phyloP scores from a whole-genome alignment of 768 basidiomycete genomes.

The Multifurca ochricompacta region DNA sequence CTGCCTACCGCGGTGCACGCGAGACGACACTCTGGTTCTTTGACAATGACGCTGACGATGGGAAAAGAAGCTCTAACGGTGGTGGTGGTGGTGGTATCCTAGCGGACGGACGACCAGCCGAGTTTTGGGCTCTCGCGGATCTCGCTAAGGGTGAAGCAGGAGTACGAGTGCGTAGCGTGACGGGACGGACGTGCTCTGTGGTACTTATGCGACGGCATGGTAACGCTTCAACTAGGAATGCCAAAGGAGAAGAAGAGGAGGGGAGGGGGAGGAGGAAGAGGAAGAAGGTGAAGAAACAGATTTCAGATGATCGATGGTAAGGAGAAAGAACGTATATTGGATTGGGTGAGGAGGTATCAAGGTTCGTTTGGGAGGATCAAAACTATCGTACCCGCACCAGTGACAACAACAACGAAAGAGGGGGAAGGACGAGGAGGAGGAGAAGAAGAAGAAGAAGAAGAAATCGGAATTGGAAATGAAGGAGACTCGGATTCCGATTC shows the following conservation, averaged over 20 bases:
- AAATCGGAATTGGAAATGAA: constrained; percentile 5
- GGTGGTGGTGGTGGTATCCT: constrained; percentile 43
- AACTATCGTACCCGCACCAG: neutral
- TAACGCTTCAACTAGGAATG: constrained; percentile 26
- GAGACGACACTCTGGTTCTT: constrained; percentile 68
- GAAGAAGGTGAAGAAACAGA: constrained; percentile 52
- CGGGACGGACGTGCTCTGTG: constrained; percentile 61
- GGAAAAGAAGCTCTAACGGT: neutral
- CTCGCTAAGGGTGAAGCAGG: constrained; percentile 39
- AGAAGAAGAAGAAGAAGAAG: constrained; percentile 4
- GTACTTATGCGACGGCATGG: constrained; percentile 35
- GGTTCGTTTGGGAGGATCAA: constrained; percentile 44
- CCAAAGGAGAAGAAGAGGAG: constrained; percentile 25
- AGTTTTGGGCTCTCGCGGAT: constrained; percentile 62
- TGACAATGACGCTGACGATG: too few relatives aligned
- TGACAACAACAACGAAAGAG: neutral
- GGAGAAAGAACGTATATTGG: constrained; percentile 56
- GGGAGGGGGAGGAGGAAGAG: constrained; percentile 37
- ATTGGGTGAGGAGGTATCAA: constrained; percentile 56
- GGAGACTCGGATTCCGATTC: constrained; percentile 19
- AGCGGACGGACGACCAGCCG: constrained; percentile 71
- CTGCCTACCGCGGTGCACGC: constrained; percentile 68
- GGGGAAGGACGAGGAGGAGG: neutral
- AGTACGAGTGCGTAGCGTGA: constrained; percentile 47
- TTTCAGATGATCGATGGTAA: constrained; percentile 66